phyloP scores from a whole-genome alignment of 805 yeast genomes.

The Metschnikowia lunata region DNA sequence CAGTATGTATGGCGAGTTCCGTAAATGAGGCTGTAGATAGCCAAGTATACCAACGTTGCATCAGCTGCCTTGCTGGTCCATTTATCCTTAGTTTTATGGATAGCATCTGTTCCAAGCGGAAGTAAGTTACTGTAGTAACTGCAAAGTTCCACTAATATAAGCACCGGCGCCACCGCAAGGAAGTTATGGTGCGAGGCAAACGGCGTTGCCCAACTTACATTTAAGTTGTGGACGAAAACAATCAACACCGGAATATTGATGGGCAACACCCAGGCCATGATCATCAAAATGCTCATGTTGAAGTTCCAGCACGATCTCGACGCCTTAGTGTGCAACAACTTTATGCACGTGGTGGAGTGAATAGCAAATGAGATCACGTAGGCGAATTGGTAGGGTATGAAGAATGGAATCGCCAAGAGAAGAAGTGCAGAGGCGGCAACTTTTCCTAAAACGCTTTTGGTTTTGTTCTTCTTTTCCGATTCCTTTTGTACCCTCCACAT shows the following conservation, averaged over 20 bases:
- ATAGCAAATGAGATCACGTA: slow-evolving; percentile 55
- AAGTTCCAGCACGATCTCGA: slow-evolving; percentile 43
- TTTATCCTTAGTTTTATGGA: slow-evolving; percentile 1
- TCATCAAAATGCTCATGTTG: slow-evolving; percentile 55
- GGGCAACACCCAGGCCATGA: slow-evolving; percentile 77
- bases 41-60: slow-evolving; percentile 45
- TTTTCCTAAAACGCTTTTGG: slow-evolving; percentile 4
- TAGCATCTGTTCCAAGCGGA: slow-evolving; percentile 24
- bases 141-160: slow-evolving; percentile 54
- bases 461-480: neutral
- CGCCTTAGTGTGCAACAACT: slow-evolving; percentile 13
- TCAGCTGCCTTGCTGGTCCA: slow-evolving; percentile 11
- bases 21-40: slow-evolving; percentile 59
- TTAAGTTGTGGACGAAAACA: slow-evolving; percentile 77
- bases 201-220: slow-evolving; percentile 76
- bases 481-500: neutral
- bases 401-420: slow-evolving; percentile 46
- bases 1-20: slow-evolving; percentile 83
- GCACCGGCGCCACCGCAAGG: slow-evolving; percentile 69
- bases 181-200: slow-evolving; percentile 84
- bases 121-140: slow-evolving; percentile 30
- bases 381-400: slow-evolving; percentile 80
- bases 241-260: slow-evolving; percentile 72
- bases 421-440: slow-evolving; percentile 37
- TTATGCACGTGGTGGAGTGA: slow-evolving; percentile 53